Percentiles rank a stretch among this genome's conserved stretches.
Conservation (phyloP, 192 early-diverging fungal genomes). For the Umbelopsis ramanniana region DNA sequence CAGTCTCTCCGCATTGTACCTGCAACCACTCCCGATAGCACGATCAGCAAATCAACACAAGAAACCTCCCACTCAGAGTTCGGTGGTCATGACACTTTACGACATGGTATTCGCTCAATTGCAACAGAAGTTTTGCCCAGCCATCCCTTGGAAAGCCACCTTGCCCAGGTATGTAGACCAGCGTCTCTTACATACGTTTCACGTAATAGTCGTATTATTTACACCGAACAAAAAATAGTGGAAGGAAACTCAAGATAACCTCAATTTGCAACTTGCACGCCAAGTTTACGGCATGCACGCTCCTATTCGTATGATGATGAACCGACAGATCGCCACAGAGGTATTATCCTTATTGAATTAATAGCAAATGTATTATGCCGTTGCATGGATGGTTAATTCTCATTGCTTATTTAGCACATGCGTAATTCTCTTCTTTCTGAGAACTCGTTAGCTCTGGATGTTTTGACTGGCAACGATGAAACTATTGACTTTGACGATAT, state of each 20-base stretch:
- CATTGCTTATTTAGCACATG: not conserved
- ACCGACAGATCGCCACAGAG: constrained; percentile 68
- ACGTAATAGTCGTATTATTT: not conserved
- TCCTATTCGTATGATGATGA: constrained; percentile 95
- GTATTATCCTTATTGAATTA: constrained; percentile 31
- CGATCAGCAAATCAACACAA: constrained; percentile 32
- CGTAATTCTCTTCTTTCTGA: constrained; percentile 7
- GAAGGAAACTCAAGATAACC: constrained; percentile 81
- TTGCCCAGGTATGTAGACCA: constrained; percentile 57
- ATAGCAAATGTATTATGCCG: not conserved
- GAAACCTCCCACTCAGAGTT: constrained; percentile 62
- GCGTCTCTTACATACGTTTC: not conserved
- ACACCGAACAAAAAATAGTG: constrained; percentile 57
- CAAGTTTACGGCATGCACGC: constrained; percentile 86
- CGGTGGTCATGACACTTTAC: constrained; percentile 84
- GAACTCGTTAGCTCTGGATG: constrained; percentile 68
- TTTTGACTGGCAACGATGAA: constrained; percentile 86
- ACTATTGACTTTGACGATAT: constrained; percentile 92
- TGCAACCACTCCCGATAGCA: constrained; percentile 23
- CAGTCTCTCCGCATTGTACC: constrained; percentile 36
- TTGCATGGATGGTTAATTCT: not conserved
- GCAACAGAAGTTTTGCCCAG: constrained; percentile 61
- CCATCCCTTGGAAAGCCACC: constrained; percentile 83
- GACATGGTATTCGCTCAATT: constrained; percentile 72
- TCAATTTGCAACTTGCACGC: constrained; percentile 82